Conservation (phyloP, 2,329 filamentous ascomycete species). For the Aspergillus floridensis region DNA sequence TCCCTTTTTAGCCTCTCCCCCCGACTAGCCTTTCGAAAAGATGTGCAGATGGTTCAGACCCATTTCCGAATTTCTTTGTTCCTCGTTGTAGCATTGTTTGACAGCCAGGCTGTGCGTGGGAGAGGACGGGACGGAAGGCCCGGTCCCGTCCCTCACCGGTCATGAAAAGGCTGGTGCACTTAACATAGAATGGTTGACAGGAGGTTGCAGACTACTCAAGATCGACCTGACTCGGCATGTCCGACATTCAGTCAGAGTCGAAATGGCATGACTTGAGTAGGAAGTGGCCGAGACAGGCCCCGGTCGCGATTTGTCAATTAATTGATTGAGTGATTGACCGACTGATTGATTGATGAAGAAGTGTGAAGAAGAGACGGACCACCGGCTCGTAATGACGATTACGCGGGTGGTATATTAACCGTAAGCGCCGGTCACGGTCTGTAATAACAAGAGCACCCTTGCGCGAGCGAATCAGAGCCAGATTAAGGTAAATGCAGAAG, state of each 20-base stretch:
- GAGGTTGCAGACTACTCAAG: conserved; percentile 1
- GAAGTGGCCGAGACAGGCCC: conserved; percentile 2
- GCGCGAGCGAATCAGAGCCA: conserved; percentile 16
- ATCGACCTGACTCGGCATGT: not conserved
- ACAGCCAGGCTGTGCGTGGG: conserved; percentile 13
- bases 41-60: not conserved
- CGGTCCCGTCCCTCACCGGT: conserved; percentile 26
- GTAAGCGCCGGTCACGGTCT: conserved; percentile 25
- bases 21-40: not conserved
- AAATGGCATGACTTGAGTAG: not conserved
- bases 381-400: conserved; percentile 26
- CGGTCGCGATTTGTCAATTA: conserved; percentile 4
- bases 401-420: conserved; percentile 30
- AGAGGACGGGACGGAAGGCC: conserved; percentile 37
- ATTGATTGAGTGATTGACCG: not conserved
- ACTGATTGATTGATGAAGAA: not conserved
- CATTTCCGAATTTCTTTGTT: conserved; percentile 7
- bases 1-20: not conserved
- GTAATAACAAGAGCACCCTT: conserved; percentile 18
- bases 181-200: conserved; percentile 14
- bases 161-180: conserved; percentile 6
- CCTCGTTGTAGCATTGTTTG: not conserved
- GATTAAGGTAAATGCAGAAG: conserved; percentile 12
- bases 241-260: not conserved
- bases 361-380: conserved; percentile 9